Conservation (phyloP, 2,329 filamentous ascomycete genomes). For the Aspergillus melleus region DNA sequence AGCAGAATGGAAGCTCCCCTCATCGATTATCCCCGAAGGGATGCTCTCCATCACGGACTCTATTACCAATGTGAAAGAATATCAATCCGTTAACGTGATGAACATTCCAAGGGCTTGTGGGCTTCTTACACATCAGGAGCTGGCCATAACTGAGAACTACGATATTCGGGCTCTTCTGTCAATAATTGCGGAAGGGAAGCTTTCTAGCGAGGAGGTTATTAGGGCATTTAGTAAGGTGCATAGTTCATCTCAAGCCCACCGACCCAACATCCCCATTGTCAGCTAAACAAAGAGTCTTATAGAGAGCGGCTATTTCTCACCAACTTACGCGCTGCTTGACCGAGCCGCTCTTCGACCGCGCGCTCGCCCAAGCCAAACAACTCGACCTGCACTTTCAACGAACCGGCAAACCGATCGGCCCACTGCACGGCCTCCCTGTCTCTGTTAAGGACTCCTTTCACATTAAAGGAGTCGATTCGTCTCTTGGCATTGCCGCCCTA, state of each 20-base stretch:
- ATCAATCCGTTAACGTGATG: slow-evolving; percentile 42
- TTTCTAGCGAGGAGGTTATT: slow-evolving; percentile 48
- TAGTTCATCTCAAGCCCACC: neutral
- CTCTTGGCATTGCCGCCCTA: slow-evolving; percentile 60
- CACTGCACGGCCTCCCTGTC: slow-evolving; percentile 63
- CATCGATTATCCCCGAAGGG: slow-evolving; percentile 32
- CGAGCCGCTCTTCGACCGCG: slow-evolving; percentile 54
- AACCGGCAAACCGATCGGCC: slow-evolving; percentile 51
- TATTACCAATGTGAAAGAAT: slow-evolving; percentile 32
- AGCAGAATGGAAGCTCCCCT: slow-evolving; percentile 39
- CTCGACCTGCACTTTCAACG: slow-evolving; percentile 48
- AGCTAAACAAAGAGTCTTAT: neutral
- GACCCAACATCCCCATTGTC: neutral
- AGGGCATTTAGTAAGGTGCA: slow-evolving; percentile 56
- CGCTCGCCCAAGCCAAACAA: slow-evolving; percentile 48
- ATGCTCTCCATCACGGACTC: slow-evolving; percentile 40
- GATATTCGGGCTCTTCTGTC: slow-evolving; percentile 43
- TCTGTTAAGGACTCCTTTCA: slow-evolving; percentile 50
- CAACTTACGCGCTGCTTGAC: slow-evolving; percentile 51
- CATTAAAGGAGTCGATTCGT: slow-evolving; percentile 52
- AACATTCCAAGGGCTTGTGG: slow-evolving; percentile 55
- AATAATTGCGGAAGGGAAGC: slow-evolving; percentile 33
- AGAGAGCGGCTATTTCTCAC: slow-evolving; percentile 40
- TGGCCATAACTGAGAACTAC: slow-evolving; percentile 57
- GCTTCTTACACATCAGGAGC: slow-evolving; percentile 51